A percentile compares a stretch with the other conserved stretches of the same genome.
Evolutionary conservation across 495 filamentous ascomycete species (phyloP).

Genomic region (Podospora anserina): DNA sequence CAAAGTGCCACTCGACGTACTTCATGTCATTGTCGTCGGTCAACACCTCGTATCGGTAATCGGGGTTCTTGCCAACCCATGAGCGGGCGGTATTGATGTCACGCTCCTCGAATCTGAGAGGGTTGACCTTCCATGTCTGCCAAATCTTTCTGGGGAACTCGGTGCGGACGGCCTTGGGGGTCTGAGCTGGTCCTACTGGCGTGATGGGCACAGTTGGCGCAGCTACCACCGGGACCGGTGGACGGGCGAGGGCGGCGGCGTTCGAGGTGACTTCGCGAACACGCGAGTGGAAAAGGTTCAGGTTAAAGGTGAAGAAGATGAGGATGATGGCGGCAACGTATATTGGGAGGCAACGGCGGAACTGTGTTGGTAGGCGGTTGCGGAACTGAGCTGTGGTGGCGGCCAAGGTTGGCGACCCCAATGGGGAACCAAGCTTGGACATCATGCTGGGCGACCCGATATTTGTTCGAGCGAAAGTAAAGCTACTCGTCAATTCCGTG

Average conservation of each 20-base stretch:
- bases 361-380: constrained; percentile 37
- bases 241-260: neutral
- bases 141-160: constrained; percentile 51
- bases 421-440: constrained; percentile 36
- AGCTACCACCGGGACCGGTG: constrained; percentile 10
- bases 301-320: constrained; percentile 43
- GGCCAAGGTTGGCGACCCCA: constrained; percentile 38
- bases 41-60: constrained; percentile 60
- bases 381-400: constrained; percentile 37
- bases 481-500: neutral
- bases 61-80: constrained; percentile 58
- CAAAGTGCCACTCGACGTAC: constrained; percentile 60
- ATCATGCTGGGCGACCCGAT: constrained; percentile 31
- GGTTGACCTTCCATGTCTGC: constrained; percentile 66
- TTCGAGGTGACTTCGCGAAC: constrained; percentile 8
- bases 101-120: constrained; percentile 54
- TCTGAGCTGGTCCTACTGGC: neutral
- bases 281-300: constrained; percentile 37
- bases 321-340: constrained; percentile 37
- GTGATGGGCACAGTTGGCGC: neutral
- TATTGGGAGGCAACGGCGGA: constrained; percentile 35
- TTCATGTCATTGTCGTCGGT: constrained; percentile 58
- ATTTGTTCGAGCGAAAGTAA: neutral
- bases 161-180: constrained; percentile 18
- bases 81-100: constrained; percentile 52